phyloP scores from a whole-genome alignment of 768 basidiomycete species.

The Polyporus arcularius region DNA sequence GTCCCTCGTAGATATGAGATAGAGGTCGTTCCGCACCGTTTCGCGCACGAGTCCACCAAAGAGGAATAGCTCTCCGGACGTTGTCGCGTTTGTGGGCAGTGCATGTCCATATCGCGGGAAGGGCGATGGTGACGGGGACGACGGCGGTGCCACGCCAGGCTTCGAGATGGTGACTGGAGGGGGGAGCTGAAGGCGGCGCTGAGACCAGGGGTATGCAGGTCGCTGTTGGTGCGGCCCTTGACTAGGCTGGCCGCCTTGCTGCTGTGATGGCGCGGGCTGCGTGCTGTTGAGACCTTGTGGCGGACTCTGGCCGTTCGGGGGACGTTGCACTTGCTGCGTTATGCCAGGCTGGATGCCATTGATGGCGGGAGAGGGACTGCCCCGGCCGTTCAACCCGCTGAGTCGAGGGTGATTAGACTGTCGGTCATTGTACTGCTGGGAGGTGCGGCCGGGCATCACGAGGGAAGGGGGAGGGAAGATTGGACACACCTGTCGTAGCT shows the following conservation, averaged over 20 bases:
- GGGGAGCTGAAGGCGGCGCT: conserved; percentile 67
- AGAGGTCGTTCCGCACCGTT: conserved; percentile 87
- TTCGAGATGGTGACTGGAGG: conserved; percentile 68
- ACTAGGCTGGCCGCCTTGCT: conserved; percentile 14
- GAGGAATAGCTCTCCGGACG: conserved; percentile 89
- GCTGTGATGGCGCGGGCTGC: conserved; percentile 27
- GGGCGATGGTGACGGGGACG: conserved; percentile 77
- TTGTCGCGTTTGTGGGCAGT: conserved; percentile 74
- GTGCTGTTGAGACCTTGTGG: conserved; percentile 15
- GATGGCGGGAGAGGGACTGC: conserved; percentile 27
- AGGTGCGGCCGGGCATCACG: conserved; percentile 8
- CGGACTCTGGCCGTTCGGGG: conserved; percentile 12
- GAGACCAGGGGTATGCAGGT: conserved; percentile 82
- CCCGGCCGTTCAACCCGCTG: conserved; percentile 31
- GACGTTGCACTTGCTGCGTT: conserved; percentile 19
- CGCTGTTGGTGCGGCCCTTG: conserved; percentile 42
- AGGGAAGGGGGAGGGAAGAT: not conserved
- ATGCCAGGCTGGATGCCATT: conserved; percentile 23
- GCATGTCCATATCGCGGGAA: conserved; percentile 98
- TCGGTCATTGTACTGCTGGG: conserved; percentile 9
- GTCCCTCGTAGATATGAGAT: conserved; percentile 81
- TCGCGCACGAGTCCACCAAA: conserved; percentile 97
- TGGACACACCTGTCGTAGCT: conserved; percentile 33
- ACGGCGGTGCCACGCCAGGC: conserved; percentile 63
- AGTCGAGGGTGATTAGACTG: conserved; percentile 14